Conservation (phyloP, 208 protist species). For the Herpetomonas tarakana region DNA sequence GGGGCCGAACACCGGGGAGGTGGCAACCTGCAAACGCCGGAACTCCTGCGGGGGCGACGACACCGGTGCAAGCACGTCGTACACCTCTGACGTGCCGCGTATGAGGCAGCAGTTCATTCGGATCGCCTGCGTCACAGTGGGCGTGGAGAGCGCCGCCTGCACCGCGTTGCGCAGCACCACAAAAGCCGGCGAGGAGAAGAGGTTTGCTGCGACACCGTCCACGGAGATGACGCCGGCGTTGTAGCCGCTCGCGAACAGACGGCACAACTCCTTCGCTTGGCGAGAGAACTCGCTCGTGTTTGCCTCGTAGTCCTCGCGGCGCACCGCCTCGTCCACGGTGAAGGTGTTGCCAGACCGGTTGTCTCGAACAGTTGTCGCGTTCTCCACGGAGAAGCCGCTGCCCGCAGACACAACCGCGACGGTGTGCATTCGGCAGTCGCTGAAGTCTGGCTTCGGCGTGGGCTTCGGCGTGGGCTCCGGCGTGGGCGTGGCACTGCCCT, state of each 20-base stretch:
- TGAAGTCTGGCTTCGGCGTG: slow-evolving; percentile 17
- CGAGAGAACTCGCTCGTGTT: neutral
- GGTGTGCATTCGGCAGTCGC: slow-evolving; percentile 21
- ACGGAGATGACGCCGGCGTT: slow-evolving; percentile 25
- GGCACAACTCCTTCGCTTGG: slow-evolving; percentile 2
- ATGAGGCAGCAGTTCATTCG: slow-evolving; percentile 26
- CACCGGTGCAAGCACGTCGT: slow-evolving; percentile 23
- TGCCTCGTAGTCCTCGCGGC: neutral
- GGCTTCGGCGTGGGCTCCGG: neutral
- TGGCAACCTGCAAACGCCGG: slow-evolving; percentile 17
- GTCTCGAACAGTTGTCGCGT: neutral
- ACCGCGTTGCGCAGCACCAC: slow-evolving; percentile 26
- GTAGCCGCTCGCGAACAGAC: slow-evolving; percentile 18
- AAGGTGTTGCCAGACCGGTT: slow-evolving; percentile 5
- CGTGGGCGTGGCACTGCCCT: neutral
- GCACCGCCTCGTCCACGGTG: slow-evolving; percentile 13
- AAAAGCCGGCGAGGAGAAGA: slow-evolving; percentile 27
- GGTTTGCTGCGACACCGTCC: slow-evolving; percentile 19
- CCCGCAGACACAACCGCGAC: slow-evolving; percentile 10
- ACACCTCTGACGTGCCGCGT: slow-evolving; percentile 8
- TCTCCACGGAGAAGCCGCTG: neutral
- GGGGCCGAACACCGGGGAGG: slow-evolving; percentile 34
- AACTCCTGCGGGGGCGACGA: neutral
- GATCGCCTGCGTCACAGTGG: slow-evolving; percentile 8
- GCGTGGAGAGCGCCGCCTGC: slow-evolving; percentile 5